Evolutionary conservation across 2,329 filamentous ascomycete species (phyloP).

Genomic region (Graphilbum ipis-grandicollis): DNA sequence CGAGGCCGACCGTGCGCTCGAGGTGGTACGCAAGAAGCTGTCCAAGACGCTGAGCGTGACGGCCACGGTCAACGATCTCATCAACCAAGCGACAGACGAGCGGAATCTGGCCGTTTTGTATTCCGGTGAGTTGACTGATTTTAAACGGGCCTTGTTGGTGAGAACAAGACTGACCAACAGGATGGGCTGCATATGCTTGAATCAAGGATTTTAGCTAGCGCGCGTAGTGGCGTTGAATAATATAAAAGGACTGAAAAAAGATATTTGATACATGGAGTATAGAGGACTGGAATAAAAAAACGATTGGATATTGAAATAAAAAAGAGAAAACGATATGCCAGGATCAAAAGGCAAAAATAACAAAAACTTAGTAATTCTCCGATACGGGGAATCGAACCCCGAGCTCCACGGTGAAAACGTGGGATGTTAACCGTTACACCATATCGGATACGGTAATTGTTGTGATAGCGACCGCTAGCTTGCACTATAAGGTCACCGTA

Average conservation of each 20-base stretch:
- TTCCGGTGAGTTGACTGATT: constrained; percentile 32
- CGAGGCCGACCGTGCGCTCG: constrained; percentile 81
- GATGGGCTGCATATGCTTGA: constrained; percentile 10
- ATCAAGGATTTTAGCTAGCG: too few species aligned
- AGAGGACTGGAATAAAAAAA: too few species aligned
- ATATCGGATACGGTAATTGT: background rate
- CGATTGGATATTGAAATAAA: background rate
- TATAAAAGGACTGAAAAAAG: too few species aligned
- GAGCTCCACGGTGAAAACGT: background rate
- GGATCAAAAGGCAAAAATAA: background rate
- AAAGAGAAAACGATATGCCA: background rate
- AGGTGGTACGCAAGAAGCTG: constrained; percentile 90
- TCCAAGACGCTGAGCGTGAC: constrained; percentile 85
- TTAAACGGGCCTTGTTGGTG: too few species aligned
- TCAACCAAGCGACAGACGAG: constrained; percentile 90
- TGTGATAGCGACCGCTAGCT: background rate
- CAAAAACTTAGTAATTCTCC: too few species aligned
- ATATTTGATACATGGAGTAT: too few species aligned
- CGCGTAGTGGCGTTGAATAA: too few species aligned
- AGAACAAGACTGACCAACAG: too few species aligned
- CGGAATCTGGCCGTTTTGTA: constrained; percentile 82
- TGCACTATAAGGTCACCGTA: too few species aligned
- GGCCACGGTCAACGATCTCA: constrained; percentile 91
- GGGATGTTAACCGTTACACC: background rate
- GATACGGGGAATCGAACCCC: background rate